Evolutionary conservation across 2,329 filamentous ascomycete species (phyloP).

Genomic region (Aspergillus luchuensis): DNA sequence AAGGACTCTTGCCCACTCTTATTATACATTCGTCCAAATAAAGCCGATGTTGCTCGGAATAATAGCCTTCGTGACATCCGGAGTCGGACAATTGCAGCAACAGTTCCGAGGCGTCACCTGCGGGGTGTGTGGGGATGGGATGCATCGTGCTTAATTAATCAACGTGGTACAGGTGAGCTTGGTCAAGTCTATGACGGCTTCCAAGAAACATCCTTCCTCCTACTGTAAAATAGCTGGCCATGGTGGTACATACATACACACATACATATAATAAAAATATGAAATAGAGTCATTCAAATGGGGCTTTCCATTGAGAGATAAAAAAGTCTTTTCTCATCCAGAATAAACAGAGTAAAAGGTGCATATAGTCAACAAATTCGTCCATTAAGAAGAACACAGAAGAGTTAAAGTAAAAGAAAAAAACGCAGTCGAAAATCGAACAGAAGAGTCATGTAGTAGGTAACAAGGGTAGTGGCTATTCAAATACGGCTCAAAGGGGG

Average conservation of each 20-base stretch:
- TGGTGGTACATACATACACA: background rate
- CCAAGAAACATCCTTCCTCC: background rate
- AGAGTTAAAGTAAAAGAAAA: background rate
- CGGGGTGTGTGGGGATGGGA: background rate
- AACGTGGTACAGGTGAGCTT: background rate
- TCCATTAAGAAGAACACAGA: slow-evolving; percentile 28
- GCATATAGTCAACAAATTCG: slow-evolving; percentile 33
- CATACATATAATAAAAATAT: background rate
- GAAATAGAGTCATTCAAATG: background rate
- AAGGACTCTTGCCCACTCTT: too few species aligned
- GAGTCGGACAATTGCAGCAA: background rate
- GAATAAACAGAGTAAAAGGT: slow-evolving; percentile 28
- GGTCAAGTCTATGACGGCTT: background rate
- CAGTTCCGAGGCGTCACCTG: background rate
- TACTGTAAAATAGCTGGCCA: background rate
- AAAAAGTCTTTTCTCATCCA: slow-evolving; percentile 29
- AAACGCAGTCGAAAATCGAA: slow-evolving; percentile 24
- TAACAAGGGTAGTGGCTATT: slow-evolving; percentile 34
- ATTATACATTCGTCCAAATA: too few species aligned
- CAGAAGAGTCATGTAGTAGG: slow-evolving; percentile 21
- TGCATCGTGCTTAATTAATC: background rate
- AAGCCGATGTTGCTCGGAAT: too few species aligned
- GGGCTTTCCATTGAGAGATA: slow-evolving; percentile 20
- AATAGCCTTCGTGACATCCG: background rate
- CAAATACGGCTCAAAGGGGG: slow-evolving; percentile 29